A percentile compares a stretch with the other conserved stretches of the same genome.
Conservation (phyloP, 371 early-diverging fungal species). For the Mortierella sp. region DNA sequence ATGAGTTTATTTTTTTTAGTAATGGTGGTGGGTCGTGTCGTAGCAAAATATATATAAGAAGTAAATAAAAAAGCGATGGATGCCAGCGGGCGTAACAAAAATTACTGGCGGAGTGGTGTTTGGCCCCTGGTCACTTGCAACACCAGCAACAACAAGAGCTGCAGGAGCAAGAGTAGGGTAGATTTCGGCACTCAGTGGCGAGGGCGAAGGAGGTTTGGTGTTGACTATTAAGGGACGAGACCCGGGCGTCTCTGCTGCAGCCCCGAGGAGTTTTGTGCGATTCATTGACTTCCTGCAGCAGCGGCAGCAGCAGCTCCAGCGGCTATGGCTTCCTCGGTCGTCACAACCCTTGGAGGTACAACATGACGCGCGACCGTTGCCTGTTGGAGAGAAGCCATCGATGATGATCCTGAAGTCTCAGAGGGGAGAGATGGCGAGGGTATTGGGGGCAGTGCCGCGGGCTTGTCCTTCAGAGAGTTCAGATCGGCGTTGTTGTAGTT, state of each 20-base stretch:
- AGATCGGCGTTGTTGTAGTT: conserved; percentile 18
- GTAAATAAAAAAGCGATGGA: background rate
- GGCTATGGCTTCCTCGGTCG: background rate
- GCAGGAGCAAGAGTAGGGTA: background rate
- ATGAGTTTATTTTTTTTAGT: background rate
- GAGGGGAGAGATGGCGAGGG: conserved; percentile 46
- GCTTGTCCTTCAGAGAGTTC: conserved; percentile 17
- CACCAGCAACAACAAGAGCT: background rate
- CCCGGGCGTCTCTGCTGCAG: background rate
- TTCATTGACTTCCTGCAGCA: background rate
- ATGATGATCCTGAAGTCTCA: conserved; percentile 11
- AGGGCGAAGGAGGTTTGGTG: background rate
- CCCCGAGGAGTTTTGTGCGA: background rate
- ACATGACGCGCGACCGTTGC: background rate
- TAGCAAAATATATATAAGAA: no score
- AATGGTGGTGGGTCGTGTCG: no score
- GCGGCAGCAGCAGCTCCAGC: background rate
- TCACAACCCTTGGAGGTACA: background rate
- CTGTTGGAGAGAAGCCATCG: conserved; percentile 12
- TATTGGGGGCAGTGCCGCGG: conserved; percentile 28
- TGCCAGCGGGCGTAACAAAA: no score
- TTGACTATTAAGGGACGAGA: background rate
- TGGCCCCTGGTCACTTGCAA: background rate
- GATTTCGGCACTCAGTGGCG: background rate
- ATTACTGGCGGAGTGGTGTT: no score